Evolutionary conservation across 495 filamentous ascomycete species (phyloP).

Genomic region (Neurospora sp.): DNA sequence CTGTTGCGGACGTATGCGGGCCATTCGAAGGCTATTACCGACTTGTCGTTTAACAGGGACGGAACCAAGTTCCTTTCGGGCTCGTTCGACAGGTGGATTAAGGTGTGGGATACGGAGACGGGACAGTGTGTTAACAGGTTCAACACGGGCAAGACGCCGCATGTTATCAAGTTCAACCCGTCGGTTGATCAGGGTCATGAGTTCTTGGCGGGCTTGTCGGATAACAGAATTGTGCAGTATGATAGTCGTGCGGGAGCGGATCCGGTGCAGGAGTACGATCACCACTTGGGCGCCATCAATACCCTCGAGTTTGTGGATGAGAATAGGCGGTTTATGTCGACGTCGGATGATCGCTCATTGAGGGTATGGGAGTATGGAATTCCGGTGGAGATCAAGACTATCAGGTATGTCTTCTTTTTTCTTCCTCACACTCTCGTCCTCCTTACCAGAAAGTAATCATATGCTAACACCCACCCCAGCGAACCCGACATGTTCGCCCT

Average conservation of each 20-base stretch:
- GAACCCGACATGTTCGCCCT: constrained; percentile 96
- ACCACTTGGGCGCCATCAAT: constrained; percentile 94
- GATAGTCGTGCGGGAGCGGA: constrained; percentile 71
- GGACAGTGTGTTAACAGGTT: constrained; percentile 78
- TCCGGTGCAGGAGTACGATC: constrained; percentile 93
- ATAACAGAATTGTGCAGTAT: constrained; percentile 98
- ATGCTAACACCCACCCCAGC: constrained; percentile 74
- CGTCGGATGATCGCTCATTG: constrained; percentile 90
- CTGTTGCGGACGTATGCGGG: constrained; percentile 82
- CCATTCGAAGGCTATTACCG: constrained; percentile 82
- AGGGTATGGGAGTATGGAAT: constrained; percentile 98
- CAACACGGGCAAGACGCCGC: constrained; percentile 85
- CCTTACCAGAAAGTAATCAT: too few species aligned
- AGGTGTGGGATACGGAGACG: constrained; percentile 97
- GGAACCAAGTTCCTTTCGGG: constrained; percentile 88
- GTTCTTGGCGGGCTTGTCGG: constrained; percentile 91
- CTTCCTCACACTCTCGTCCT: neutral
- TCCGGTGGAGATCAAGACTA: constrained; percentile 54
- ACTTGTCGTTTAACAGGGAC: constrained; percentile 72
- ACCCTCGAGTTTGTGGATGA: constrained; percentile 95
- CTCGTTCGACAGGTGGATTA: constrained; percentile 87
- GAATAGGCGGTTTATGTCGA: constrained; percentile 92
- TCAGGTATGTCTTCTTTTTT: constrained; percentile 15
- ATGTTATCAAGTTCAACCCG: constrained; percentile 91
- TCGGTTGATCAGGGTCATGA: constrained; percentile 64